Conservation (phyloP, 352 stramenopile species). For the Pythium coloratum region DNA sequence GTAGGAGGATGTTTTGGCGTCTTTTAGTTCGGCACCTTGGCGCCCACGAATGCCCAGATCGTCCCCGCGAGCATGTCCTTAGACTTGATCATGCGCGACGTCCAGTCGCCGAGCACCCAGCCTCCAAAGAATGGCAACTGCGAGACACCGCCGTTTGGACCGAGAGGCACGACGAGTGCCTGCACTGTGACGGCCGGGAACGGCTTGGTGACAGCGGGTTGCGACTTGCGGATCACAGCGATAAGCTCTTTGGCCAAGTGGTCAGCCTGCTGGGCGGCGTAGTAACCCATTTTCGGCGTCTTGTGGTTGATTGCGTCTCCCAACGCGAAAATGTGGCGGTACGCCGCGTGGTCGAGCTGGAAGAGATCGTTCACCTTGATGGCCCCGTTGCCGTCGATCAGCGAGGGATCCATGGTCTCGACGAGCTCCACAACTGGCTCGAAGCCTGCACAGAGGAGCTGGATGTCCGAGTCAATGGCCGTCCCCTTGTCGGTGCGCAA, state of each 20-base stretch:
- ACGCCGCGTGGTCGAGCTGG: conserved; percentile 48
- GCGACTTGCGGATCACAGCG: conserved; percentile 32
- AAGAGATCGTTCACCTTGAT: conserved; percentile 51
- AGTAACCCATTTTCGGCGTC: conserved; percentile 38
- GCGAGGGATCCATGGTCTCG: conserved; percentile 37
- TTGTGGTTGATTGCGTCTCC: conserved; percentile 51
- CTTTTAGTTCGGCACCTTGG: not conserved
- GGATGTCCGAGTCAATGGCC: conserved; percentile 45
- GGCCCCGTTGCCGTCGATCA: conserved; percentile 38
- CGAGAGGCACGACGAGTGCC: conserved; percentile 22
- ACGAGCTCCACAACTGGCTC: conserved; percentile 28
- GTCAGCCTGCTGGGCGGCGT: conserved; percentile 5
- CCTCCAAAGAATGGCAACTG: conserved; percentile 55
- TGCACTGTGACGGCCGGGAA: conserved; percentile 25
- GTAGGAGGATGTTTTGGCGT: no score
- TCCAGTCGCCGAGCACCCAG: conserved; percentile 49
- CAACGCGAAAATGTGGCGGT: conserved; percentile 51
- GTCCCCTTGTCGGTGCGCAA: conserved; percentile 50
- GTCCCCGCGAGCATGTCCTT: conserved; percentile 46
- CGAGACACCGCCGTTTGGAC: conserved; percentile 40
- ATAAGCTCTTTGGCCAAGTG: conserved; percentile 30
- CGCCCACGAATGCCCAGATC: conserved; percentile 38
- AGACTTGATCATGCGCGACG: conserved; percentile 49
- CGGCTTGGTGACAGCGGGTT: conserved; percentile 36
- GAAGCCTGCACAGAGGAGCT: conserved; percentile 48